phyloP scores from a whole-genome alignment of 345 rosid species.

The Populus tremula region DNA sequence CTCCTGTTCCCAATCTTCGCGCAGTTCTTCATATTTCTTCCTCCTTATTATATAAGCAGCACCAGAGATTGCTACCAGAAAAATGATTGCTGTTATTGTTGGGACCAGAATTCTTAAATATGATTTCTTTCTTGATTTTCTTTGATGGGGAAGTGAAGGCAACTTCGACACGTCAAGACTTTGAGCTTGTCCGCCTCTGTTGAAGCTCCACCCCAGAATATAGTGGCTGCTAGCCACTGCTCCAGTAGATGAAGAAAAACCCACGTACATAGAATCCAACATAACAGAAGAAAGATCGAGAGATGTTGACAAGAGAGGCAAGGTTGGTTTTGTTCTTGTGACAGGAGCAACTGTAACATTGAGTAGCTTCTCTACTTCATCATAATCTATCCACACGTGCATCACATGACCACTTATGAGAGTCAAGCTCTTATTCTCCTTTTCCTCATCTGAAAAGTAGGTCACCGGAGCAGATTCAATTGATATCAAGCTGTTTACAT shows the following conservation, averaged over 20 bases:
- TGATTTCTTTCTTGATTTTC: not conserved
- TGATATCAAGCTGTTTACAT: too few species aligned
- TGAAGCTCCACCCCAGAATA: conserved; percentile 26
- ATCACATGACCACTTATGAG: not conserved
- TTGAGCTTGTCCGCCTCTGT: conserved; percentile 7
- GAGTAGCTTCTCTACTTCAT: not conserved
- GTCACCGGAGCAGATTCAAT: too few species aligned
- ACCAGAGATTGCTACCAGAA: not conserved
- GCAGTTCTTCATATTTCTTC: conserved; percentile 5
- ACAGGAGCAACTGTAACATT: conserved; percentile 17
- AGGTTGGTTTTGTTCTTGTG: conserved; percentile 2
- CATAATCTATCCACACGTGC: not conserved
- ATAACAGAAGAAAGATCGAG: not conserved
- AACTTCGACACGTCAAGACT: not conserved
- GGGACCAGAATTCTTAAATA: not conserved
- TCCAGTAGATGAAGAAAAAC: conserved; percentile 22
- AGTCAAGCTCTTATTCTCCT: too few species aligned
- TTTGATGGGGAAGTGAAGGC: not conserved
- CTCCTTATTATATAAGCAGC: not conserved
- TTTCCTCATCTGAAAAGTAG: too few species aligned
- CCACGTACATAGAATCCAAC: conserved; percentile 12
- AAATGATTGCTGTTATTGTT: not conserved
- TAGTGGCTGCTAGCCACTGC: conserved; percentile 12
- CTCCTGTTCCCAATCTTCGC: conserved; percentile 4
- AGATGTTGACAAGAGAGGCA: conserved; percentile 12